Evolutionary conservation across 257 asterid species (phyloP).

Genomic region (Nicotiana benthamiana): DNA sequence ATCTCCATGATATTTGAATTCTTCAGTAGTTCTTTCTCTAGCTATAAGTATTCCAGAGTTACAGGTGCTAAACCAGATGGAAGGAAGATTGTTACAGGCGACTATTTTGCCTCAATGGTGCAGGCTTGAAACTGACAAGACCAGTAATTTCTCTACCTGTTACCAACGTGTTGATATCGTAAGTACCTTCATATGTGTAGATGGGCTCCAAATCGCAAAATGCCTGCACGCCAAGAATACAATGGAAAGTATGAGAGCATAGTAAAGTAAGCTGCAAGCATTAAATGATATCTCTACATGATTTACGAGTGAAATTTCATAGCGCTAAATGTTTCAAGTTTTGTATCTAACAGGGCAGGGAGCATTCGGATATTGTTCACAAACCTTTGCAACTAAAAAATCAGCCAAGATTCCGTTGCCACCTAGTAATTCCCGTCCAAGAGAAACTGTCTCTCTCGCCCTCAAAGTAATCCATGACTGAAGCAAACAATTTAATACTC

Average conservation of each 20-base stretch:
- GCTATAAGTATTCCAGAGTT: not conserved
- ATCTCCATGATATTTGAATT: not conserved
- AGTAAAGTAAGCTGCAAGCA: not conserved
- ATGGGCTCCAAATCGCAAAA: slow-evolving; percentile 97
- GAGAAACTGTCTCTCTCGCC: slow-evolving; percentile 82
- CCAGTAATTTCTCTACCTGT: slow-evolving; percentile 91
- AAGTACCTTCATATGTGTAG: slow-evolving; percentile 88
- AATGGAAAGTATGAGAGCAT: not conserved
- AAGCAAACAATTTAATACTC: not conserved
- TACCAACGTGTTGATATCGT: slow-evolving; percentile 84
- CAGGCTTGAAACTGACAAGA: slow-evolving; percentile 72
- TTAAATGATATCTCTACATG: not conserved
- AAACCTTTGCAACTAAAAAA: slow-evolving; percentile 86
- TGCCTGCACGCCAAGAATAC: slow-evolving; percentile 30
- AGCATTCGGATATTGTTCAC: not conserved
- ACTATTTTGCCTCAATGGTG: slow-evolving; percentile 43
- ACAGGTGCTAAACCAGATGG: not conserved
- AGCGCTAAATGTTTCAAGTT: too few relatives aligned
- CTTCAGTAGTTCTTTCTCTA: not conserved
- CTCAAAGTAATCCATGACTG: slow-evolving; percentile 76
- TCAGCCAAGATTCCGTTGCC: slow-evolving; percentile 80
- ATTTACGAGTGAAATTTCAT: not conserved
- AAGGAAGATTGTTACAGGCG: slow-evolving; percentile 36
- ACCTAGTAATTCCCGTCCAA: slow-evolving; percentile 89
- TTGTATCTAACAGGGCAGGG: not conserved